Percentiles rank a stretch among this genome's conserved stretches.
These are phyloP conservation scores for Biscogniauxia mediterranea DNA, from an alignment of 2,329 filamentous ascomycete species.

Conservation along the genomic window DNA sequence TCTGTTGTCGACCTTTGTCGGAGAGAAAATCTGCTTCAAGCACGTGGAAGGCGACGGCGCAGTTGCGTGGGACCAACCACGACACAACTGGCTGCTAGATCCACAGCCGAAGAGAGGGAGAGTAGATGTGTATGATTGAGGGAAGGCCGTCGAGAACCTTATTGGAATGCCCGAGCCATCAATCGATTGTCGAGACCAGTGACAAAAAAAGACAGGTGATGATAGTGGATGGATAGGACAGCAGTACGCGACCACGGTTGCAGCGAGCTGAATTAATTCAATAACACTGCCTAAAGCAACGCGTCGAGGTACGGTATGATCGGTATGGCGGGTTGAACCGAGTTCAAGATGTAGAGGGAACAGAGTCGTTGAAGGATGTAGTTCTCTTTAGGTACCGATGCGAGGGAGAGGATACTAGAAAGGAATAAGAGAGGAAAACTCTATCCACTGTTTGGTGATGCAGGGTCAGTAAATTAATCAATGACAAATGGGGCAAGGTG, in stretches of 20 bases:
- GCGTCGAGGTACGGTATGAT: background rate
- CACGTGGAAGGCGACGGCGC: constrained; percentile 35
- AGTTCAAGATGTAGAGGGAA: background rate
- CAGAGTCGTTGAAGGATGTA: background rate
- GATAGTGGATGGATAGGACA: background rate
- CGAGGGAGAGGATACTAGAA: background rate
- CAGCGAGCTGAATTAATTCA: background rate
- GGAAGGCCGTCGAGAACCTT: constrained; percentile 32
- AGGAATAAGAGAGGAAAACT: background rate
- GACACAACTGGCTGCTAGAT: constrained; percentile 27
- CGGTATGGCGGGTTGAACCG: background rate
- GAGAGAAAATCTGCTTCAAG: constrained; percentile 39
- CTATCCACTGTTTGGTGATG: background rate
- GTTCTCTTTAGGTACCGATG: background rate
- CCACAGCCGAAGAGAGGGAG: constrained; percentile 40
- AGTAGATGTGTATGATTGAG: constrained; percentile 12
- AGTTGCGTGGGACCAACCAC: constrained; percentile 27
- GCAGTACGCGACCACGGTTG: background rate
- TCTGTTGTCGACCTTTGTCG: constrained; percentile 30
- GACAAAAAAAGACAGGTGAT: constrained; percentile 1
- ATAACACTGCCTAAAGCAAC: background rate
- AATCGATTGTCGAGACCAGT: constrained; percentile 17
- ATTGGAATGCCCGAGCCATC: constrained; percentile 39
- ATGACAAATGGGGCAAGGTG: background rate
- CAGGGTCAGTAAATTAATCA: background rate